Evolutionary conservation across 2,329 filamentous ascomycete species (phyloP), one percentile per base, ranked within the genome.

Genomic region (Cordyceps tenuipes): DNA sequence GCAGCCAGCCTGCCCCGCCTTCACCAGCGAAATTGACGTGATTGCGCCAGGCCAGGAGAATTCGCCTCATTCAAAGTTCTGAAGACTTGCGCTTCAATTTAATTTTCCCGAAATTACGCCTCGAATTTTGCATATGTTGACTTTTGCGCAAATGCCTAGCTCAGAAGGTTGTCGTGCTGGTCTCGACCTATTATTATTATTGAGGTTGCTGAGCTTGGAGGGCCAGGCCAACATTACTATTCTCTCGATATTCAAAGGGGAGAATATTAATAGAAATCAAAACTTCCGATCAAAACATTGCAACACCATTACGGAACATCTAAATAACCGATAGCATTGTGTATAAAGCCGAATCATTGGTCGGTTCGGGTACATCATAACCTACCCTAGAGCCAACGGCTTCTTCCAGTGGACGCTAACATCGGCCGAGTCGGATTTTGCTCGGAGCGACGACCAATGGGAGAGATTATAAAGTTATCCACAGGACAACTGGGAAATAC

Each of bases 361-460:
- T 36, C 12, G 41, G 17, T 43, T 43, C 41, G 13, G 39, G 15
- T n/a, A 7, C 41, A 17, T 15, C 44, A 23, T 44, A 10, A 17
- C 36, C 5, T 54, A 54, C 51, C 51, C 51, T 44, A 17, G 12
- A 54, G 12, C 21, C 23, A 44, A 15, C 50, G 29, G n/a, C n/a
- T 17, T 6, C 23, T 4, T 47, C 21, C 10, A 26, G 23, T 17
- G 9, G 26, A 39, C 56, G n/a, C 56, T 58, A 58, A 44, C 47
- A 44, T 50, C 56, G 56, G 56, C 56, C 56, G 56, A 51, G 47
- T 50, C 56, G 56, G 46, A 36, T 34, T 44, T 51, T 43, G 26
- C 48, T 50, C 47, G 56, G 46, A 58, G 36, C 7, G 36, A 13
- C 39, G 41, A 21, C 57, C 49, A 59, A 52, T 52, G 29, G 41